Evolutionary conservation across 2,329 filamentous ascomycete species (phyloP).

Genomic region (Aspergillus phoenicis): DNA sequence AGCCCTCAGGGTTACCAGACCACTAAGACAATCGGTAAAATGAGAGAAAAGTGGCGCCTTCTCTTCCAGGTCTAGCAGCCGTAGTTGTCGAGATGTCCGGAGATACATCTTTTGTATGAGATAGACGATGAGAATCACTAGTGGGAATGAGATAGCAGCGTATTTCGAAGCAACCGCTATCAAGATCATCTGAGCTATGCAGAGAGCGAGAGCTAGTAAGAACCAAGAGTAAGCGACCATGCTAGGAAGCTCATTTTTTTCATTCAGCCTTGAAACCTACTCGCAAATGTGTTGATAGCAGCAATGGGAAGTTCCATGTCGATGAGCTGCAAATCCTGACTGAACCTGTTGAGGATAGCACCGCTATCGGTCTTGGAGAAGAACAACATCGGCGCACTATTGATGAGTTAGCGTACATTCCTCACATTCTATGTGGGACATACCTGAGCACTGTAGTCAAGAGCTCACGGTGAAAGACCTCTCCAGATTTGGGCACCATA

Average conservation of each 20-base stretch:
- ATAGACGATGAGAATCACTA: slow-evolving; percentile 52
- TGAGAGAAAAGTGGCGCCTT: slow-evolving; percentile 62
- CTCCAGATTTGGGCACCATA: slow-evolving; percentile 58
- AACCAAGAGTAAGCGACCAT: not conserved
- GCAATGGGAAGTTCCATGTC: slow-evolving; percentile 48
- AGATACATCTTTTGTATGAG: slow-evolving; percentile 61
- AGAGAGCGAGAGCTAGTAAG: slow-evolving; percentile 29
- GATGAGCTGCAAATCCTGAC: slow-evolving; percentile 49
- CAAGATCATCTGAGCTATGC: slow-evolving; percentile 52
- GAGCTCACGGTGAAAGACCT: slow-evolving; percentile 52
- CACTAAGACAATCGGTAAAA: slow-evolving; percentile 60
- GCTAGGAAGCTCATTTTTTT: not conserved
- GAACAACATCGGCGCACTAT: slow-evolving; percentile 45
- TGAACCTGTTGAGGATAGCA: slow-evolving; percentile 47
- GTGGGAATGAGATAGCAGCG: slow-evolving; percentile 54
- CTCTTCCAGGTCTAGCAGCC: slow-evolving; percentile 63
- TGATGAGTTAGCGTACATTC: slow-evolving; percentile 17
- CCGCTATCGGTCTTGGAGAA: slow-evolving; percentile 48
- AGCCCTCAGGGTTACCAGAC: slow-evolving; percentile 58
- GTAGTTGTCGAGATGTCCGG: slow-evolving; percentile 61
- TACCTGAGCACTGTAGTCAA: slow-evolving; percentile 53
- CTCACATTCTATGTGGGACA: slow-evolving; percentile 19
- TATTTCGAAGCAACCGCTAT: slow-evolving; percentile 53
- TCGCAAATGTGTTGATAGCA: slow-evolving; percentile 44
- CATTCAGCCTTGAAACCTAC: slow-evolving; percentile 20